A percentile compares a stretch with the other conserved stretches of the same genome.
These are phyloP conservation scores for Yamadazyma trypodendri DNA, from an alignment of 1,139 yeast species.

Conservation along the genomic window DNA sequence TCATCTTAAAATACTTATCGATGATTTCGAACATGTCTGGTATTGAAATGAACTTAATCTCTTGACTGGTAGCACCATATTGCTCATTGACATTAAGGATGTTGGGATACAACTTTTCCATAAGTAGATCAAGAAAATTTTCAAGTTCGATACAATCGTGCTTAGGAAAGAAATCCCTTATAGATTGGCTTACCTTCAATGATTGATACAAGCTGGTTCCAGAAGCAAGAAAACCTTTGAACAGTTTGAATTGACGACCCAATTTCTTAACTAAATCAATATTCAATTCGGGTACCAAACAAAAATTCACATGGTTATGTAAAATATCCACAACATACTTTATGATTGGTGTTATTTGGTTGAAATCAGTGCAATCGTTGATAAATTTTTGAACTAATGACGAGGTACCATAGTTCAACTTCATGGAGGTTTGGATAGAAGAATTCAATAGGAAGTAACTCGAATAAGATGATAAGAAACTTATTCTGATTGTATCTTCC, in stretches of 20 bases:
- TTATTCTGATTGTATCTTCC: constrained; percentile 39
- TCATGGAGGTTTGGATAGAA: constrained; percentile 30
- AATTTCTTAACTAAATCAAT: constrained; percentile 24
- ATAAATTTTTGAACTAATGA: constrained; percentile 30
- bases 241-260: constrained; percentile 19
- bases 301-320: constrained; percentile 25
- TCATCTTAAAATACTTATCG: constrained; percentile 34
- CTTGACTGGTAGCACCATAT: constrained; percentile 18
- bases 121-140: constrained; percentile 27
- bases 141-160: constrained; percentile 29
- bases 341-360: constrained; percentile 24
- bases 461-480: constrained; percentile 39
- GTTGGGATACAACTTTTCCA: constrained; percentile 28
- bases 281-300: constrained; percentile 35
- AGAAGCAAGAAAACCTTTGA: constrained; percentile 21
- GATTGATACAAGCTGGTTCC: constrained; percentile 16
- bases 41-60: constrained; percentile 17
- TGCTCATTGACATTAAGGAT: constrained; percentile 24
- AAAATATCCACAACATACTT: constrained; percentile 25
- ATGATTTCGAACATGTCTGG: constrained; percentile 31
- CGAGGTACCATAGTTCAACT: constrained; percentile 37
- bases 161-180: constrained; percentile 18
- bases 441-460: constrained; percentile 35
- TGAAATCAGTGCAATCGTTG: constrained; percentile 19
- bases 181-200: constrained; percentile 13